Conservation (phyloP, 495 filamentous ascomycete genomes). For the Neurospora terricola region DNA sequence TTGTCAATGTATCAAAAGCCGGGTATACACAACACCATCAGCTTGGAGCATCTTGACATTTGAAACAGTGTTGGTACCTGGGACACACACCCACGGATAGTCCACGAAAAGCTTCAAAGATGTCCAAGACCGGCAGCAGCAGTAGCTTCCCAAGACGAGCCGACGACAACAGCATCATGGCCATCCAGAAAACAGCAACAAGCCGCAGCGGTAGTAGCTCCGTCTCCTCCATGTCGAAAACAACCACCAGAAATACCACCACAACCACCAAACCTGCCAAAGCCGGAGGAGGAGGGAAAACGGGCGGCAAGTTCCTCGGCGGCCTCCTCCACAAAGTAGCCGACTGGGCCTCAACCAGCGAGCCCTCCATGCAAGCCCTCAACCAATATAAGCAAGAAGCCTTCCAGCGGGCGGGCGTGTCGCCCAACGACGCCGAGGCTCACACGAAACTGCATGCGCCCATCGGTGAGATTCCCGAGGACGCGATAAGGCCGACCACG, state of each 20-base stretch:
- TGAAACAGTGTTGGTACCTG: not conserved
- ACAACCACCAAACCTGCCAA: not conserved
- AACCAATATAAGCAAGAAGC: slow-evolving; percentile 29
- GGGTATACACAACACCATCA: not conserved
- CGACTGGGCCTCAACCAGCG: slow-evolving; percentile 29
- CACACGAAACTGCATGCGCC: slow-evolving; percentile 26
- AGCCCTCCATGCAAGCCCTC: slow-evolving; percentile 31
- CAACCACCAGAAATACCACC: not conserved
- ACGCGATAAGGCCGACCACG: slow-evolving; percentile 23
- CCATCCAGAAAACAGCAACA: not conserved
- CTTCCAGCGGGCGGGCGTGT: slow-evolving; percentile 24
- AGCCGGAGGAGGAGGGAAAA: not conserved
- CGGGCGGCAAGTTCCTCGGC: slow-evolving; percentile 5
- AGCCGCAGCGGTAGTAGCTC: not conserved
- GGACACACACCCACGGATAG: not conserved
- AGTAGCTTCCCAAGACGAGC: not conserved
- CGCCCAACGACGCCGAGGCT: slow-evolving; percentile 17
- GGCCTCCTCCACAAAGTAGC: slow-evolving; percentile 19
- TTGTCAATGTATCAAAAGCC: not conserved
- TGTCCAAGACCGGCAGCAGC: not conserved
- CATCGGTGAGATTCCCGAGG: slow-evolving; percentile 24
- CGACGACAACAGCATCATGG: not conserved
- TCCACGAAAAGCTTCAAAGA: not conserved
- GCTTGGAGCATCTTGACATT: not conserved
- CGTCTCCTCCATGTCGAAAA: not conserved